phyloP scores from a whole-genome alignment of 2,329 filamentous ascomycete genomes.

The Penicillium psychrosexuale region DNA sequence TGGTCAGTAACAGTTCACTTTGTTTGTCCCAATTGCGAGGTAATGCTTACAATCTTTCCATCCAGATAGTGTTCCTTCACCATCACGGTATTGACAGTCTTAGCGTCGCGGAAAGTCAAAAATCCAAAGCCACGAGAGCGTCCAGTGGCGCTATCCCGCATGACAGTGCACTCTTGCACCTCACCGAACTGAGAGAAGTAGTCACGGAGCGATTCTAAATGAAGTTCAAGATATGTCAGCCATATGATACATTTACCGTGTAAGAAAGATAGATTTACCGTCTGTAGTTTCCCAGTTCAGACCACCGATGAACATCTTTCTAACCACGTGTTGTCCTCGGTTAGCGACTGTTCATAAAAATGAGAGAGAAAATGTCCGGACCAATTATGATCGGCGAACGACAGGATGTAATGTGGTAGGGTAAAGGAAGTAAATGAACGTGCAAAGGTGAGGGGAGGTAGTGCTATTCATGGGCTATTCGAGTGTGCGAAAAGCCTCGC shows the following conservation, averaged over 20 bases:
- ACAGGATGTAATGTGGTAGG: neutral
- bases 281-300: constrained; percentile 99
- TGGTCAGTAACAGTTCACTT: constrained; percentile 23
- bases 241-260: neutral
- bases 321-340: constrained; percentile 47
- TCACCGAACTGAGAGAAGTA: constrained; percentile 99
- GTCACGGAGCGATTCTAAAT: constrained; percentile 83
- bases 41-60: constrained; percentile 82
- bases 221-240: neutral
- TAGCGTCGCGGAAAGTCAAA: constrained; percentile 94
- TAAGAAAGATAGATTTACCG: constrained; percentile 59
- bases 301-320: constrained; percentile 99
- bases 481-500: neutral
- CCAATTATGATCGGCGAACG: too few relatives aligned
- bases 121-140: constrained; percentile 96
- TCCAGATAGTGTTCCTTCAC: constrained; percentile 98
- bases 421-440: neutral
- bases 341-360: neutral
- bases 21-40: constrained; percentile 3
- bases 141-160: constrained; percentile 92
- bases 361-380: neutral
- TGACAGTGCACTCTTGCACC: constrained; percentile 97
- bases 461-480: constrained; percentile 20
- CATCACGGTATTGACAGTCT: constrained; percentile 99
- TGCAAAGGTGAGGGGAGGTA: constrained; percentile 12